These are phyloP conservation scores for Arctium minus DNA, from an alignment of 129 eudicot species.

Conservation along the genomic window DNA sequence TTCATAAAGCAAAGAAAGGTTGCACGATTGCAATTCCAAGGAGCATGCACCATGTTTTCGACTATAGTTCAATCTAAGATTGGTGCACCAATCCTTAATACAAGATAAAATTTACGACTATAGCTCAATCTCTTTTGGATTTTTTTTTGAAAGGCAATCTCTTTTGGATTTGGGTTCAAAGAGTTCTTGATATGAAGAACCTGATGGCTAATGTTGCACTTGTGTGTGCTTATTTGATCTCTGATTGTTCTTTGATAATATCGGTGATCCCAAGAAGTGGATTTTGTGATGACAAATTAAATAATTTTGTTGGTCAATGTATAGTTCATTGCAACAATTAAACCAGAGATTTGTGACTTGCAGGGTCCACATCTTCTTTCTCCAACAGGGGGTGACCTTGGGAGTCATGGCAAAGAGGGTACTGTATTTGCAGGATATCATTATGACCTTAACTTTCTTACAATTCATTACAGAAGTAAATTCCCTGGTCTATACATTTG, in stretches of 20 bases:
- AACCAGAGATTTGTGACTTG: neutral
- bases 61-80: too few relatives aligned
- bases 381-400: constrained; percentile 87
- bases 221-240: neutral
- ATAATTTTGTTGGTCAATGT: neutral
- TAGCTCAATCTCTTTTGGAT: too few relatives aligned
- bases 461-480: constrained; percentile 89
- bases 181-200: neutral
- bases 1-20: too few relatives aligned
- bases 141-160: too few relatives aligned
- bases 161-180: neutral
- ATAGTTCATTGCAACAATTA: neutral
- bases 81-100: too few relatives aligned
- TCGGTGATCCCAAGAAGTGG: neutral
- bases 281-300: neutral
- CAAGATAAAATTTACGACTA: too few relatives aligned
- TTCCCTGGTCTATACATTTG: constrained; percentile 89
- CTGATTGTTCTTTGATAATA: neutral
- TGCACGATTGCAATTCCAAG: too few relatives aligned
- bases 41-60: too few relatives aligned
- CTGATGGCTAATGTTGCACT: neutral
- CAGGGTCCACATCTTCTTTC: constrained; percentile 97
- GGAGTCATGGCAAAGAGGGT: constrained; percentile 74
- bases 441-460: constrained; percentile 87
- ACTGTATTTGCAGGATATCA: constrained; percentile 94